These are phyloP conservation scores for Exophiala lecanii-corni DNA, from an alignment of 2,329 filamentous ascomycete genomes.

Conservation along the genomic window DNA sequence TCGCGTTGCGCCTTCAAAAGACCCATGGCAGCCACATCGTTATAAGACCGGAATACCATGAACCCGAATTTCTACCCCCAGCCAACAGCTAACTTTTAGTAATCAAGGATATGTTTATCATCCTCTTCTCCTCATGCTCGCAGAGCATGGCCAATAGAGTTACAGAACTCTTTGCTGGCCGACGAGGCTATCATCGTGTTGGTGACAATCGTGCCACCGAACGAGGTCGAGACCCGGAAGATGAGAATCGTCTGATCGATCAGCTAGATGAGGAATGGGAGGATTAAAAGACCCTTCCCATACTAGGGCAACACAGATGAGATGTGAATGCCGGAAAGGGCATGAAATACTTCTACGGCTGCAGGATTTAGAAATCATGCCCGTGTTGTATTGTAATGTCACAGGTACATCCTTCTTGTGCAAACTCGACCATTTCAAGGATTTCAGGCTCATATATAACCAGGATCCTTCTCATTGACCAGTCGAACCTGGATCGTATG, in stretches of 20 bases:
- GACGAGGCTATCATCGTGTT: conserved; percentile 34
- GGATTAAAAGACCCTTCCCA: conserved; percentile 11
- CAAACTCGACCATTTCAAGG: background rate
- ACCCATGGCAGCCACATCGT: conserved; percentile 6
- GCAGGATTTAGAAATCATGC: conserved; percentile 39
- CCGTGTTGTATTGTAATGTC: background rate
- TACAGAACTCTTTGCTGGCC: conserved; percentile 29
- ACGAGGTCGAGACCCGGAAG: conserved; percentile 55
- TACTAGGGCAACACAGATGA: too few species aligned
- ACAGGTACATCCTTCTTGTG: background rate
- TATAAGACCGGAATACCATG: conserved; percentile 17
- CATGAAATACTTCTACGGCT: too few species aligned
- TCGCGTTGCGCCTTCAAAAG: conserved; percentile 5
- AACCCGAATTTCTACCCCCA: conserved; percentile 5
- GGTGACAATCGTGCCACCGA: conserved; percentile 32
- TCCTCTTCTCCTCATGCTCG: conserved; percentile 42
- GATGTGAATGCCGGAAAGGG: too few species aligned
- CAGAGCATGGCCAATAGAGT: conserved; percentile 34
- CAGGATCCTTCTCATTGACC: background rate
- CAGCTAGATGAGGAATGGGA: conserved; percentile 98
- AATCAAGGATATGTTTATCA: conserved; percentile 43
- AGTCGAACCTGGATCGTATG: background rate
- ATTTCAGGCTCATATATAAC: background rate
- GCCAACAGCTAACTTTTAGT: conserved; percentile 5
- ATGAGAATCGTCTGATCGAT: conserved; percentile 91